Evolutionary conservation across 345 rosid genomes (phyloP).

Genomic region (Bruguiera parviflora): DNA sequence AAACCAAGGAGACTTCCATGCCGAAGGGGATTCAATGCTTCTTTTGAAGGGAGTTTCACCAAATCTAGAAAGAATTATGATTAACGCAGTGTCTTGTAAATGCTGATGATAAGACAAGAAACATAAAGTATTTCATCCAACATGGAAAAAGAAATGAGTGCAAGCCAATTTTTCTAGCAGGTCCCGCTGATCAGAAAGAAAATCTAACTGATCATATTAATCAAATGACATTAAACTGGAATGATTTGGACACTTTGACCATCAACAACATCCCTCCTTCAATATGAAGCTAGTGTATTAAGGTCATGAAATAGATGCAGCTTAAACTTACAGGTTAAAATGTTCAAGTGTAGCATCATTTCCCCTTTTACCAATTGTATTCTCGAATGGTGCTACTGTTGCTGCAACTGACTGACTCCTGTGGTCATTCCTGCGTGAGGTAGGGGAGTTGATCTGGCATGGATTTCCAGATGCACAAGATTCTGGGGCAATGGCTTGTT

Average conservation of each 20-base stretch:
- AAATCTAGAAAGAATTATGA: conserved; percentile 46
- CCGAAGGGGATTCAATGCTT: conserved; percentile 90
- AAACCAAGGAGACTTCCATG: conserved; percentile 98
- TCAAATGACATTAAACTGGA: too few relatives aligned
- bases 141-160: too few relatives aligned
- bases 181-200: too few relatives aligned
- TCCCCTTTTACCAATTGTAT: conserved; percentile 25
- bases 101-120: not conserved
- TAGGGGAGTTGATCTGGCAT: conserved; percentile 47
- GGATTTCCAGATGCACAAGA: conserved; percentile 41
- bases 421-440: conserved; percentile 38
- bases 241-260: too few relatives aligned
- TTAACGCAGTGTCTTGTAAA: conserved; percentile 15
- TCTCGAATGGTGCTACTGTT: conserved; percentile 37
- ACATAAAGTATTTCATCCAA: too few relatives aligned
- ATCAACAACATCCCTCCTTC: too few relatives aligned
- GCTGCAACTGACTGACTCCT: conserved; percentile 39
- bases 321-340: conserved; percentile 55
- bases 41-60: conserved; percentile 83
- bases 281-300: too few relatives aligned
- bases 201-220: too few relatives aligned
- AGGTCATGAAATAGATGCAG: too few relatives aligned
- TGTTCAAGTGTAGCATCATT: conserved; percentile 49
- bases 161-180: too few relatives aligned
- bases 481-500: conserved; percentile 36